Conservation (phyloP, 345 rosid species). For the Bruguiera gymnorhiza region DNA sequence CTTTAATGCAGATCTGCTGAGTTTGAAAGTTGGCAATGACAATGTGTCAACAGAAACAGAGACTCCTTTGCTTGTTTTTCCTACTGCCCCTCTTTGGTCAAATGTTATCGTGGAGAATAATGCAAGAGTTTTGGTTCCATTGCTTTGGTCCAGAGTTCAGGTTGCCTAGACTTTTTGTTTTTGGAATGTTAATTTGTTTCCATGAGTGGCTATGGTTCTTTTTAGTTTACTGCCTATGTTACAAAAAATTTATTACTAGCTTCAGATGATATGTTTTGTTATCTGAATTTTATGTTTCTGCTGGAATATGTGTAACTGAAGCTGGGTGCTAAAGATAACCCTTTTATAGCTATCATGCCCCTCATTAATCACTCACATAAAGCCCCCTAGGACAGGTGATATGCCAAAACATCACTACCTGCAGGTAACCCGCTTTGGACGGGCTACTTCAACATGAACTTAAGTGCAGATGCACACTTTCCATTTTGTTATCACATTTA, state of each 20-base stretch:
- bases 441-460: background rate
- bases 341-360: background rate
- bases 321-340: background rate
- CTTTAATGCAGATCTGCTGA: slow-evolving; percentile 74
- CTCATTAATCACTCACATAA: background rate
- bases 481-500: background rate
- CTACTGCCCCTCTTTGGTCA: slow-evolving; percentile 79
- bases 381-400: background rate
- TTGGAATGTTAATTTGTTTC: slow-evolving; percentile 8
- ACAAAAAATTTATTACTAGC: background rate
- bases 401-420: background rate
- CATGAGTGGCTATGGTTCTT: background rate
- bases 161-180: slow-evolving; percentile 35
- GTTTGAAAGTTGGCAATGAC: slow-evolving; percentile 88
- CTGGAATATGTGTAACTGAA: background rate
- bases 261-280: background rate
- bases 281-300: slow-evolving; percentile 5
- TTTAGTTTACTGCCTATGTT: background rate
- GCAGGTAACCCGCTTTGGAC: background rate
- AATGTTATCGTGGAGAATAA: slow-evolving; percentile 87
- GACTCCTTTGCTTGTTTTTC: slow-evolving; percentile 90
- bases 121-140: slow-evolving; percentile 91
- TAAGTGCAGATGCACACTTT: background rate
- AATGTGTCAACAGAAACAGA: slow-evolving; percentile 82
- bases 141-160: slow-evolving; percentile 98